Evolutionary conservation across 1,284 basidiomycete species (phyloP).

Genomic region (Pulchroboletus neoregius): DNA sequence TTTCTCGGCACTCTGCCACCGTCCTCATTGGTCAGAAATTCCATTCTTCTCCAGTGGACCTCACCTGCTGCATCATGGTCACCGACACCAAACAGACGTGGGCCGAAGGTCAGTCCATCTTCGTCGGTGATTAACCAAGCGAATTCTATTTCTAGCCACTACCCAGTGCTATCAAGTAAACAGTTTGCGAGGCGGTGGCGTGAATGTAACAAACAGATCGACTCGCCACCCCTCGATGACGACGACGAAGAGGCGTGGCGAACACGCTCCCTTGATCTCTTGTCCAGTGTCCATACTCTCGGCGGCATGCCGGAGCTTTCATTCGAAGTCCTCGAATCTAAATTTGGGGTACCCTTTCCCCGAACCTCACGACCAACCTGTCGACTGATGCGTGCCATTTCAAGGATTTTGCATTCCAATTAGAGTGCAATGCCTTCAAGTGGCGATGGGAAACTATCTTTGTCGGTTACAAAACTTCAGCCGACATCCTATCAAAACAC

Average conservation of each 20-base stretch:
- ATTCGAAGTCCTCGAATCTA: constrained; percentile 55
- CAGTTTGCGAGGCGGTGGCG: constrained; percentile 67
- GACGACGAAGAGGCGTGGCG: constrained; percentile 57
- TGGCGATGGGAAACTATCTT: constrained; percentile 75
- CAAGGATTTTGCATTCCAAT: constrained; percentile 62
- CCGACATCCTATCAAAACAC: constrained; percentile 69
- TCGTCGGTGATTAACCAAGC: constrained; percentile 21
- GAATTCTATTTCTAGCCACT: constrained; percentile 13
- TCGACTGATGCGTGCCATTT: constrained; percentile 15
- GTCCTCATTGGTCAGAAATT: constrained; percentile 49
- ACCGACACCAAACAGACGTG: constrained; percentile 73
- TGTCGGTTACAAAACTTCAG: constrained; percentile 57
- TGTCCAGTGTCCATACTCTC: constrained; percentile 54
- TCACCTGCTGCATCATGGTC: constrained; percentile 56
- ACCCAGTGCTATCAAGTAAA: constrained; percentile 52
- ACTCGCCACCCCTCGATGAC: constrained; percentile 28
- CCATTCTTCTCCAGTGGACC: constrained; percentile 49
- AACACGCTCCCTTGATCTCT: constrained; percentile 45
- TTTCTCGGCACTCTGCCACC: constrained; percentile 6
- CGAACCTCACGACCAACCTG: neutral
- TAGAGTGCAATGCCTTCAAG: constrained; percentile 57
- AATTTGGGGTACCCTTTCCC: constrained; percentile 47
- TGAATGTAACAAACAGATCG: constrained; percentile 43
- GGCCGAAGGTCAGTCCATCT: constrained; percentile 57
- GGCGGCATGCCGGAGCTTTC: constrained; percentile 53